A percentile compares a stretch with the other conserved stretches of the same genome.
phyloP scores from a whole-genome alignment of 139 green algal genomes.

The Medakamo hakoo region DNA sequence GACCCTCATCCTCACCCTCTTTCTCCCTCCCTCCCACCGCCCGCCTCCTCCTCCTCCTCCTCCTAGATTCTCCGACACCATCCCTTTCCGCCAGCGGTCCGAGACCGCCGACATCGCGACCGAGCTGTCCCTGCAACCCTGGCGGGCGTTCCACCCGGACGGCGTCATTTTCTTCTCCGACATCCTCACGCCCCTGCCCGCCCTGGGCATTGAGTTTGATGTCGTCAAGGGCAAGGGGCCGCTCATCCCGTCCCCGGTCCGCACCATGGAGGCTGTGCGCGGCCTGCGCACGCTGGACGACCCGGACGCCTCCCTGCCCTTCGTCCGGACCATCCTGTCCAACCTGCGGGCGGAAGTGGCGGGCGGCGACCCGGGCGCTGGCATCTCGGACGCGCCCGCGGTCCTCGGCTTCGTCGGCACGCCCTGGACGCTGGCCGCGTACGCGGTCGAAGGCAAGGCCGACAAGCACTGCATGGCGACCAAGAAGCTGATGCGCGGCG shows the following conservation, averaged over 20 bases:
- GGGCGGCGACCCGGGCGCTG: too few species aligned
- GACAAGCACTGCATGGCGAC: conserved; percentile 55
- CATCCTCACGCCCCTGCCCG: conserved; percentile 93
- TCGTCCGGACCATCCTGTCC: conserved; percentile 72
- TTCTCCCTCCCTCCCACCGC: too few species aligned
- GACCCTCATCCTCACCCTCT: too few species aligned
- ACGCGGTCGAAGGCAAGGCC: conserved; percentile 79
- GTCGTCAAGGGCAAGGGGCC: conserved; percentile 91
- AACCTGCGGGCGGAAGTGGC: conserved; percentile 52
- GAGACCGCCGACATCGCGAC: conserved; percentile 92
- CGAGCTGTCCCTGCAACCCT: conserved; percentile 92
- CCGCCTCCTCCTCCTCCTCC: conserved; percentile 7
- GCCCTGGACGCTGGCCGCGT: conserved; percentile 95
- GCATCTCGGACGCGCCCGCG: too few species aligned
- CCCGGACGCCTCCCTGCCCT: conserved; percentile 53
- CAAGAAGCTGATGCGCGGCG: conserved; percentile 69
- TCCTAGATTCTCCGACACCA: conserved; percentile 87
- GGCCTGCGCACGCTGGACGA: conserved; percentile 51
- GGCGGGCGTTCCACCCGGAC: conserved; percentile 78
- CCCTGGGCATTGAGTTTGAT: conserved; percentile 95
- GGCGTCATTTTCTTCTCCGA: conserved; percentile 99
- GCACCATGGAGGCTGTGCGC: conserved; percentile 43
- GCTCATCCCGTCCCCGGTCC: conserved; percentile 49
- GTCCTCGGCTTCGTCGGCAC: conserved; percentile 94
- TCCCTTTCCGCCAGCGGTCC: conserved; percentile 77